Conservation (phyloP, 176 grass and related monocot genomes). For the Ananas comosus region DNA sequence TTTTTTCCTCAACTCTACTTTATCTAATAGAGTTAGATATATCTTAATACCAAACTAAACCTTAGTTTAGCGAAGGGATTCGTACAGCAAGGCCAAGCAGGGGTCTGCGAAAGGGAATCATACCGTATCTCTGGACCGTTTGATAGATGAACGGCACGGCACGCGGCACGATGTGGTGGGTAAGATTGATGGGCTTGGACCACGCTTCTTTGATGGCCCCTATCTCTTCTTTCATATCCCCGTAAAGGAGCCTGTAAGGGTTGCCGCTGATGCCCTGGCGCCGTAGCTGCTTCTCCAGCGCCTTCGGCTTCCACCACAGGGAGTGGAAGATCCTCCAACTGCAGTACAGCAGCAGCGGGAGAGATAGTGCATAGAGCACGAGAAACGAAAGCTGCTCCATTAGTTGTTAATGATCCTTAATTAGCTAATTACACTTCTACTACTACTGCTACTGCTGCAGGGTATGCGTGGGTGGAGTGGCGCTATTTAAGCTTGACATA, state of each 20-base stretch:
- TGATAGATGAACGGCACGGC: not conserved
- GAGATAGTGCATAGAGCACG: not conserved
- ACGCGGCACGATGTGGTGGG: conserved; percentile 7
- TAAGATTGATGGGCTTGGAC: conserved; percentile 15
- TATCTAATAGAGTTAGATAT: no score
- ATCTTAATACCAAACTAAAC: no score
- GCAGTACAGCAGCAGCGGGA: not conserved
- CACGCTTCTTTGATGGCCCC: not conserved
- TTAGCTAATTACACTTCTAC: no score
- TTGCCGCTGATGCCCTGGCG: conserved; percentile 10
- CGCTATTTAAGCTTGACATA: no score
- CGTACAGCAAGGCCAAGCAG: no score
- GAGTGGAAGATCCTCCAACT: conserved; percentile 1
- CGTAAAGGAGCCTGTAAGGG: conserved; percentile 11
- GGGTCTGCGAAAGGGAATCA: not conserved
- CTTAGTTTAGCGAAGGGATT: no score
- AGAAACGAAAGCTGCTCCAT: not conserved
- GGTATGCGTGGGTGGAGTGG: no score
- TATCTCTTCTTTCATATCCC: conserved; percentile 12
- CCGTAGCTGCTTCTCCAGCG: conserved; percentile 2
- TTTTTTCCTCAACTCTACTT: no score
- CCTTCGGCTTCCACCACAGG: conserved; percentile 18
- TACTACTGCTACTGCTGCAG: no score
- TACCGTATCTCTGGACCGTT: conserved; percentile 6
- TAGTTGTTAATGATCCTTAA: not conserved